Base-by-base conservation (phyloP, 208 protist genomes). In the Crithidia sp. region DNA sequence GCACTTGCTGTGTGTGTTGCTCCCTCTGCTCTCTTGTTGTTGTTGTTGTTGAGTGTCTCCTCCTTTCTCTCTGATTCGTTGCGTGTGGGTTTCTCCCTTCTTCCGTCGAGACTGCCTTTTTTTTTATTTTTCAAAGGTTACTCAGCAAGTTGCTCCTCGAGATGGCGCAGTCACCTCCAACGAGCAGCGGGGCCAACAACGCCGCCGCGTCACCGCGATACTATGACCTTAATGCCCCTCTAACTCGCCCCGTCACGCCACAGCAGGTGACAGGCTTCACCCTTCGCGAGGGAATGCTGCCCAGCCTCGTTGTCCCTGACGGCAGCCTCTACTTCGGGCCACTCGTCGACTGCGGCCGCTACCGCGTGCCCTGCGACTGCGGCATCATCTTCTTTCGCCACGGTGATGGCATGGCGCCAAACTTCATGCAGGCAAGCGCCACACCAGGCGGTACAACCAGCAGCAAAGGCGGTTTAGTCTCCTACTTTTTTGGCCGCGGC, bases 271-370 rank as follows among this genome's bases (percentile, higher is more conserved):
- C 67, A 8, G 59, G 77, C 3, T 95, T 95, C 58, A 83, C 77
- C 7, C 82, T 83, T 37, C 71, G 69, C 28, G 77, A 79, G 47
- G 69, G 62, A 7, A 67, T 66, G 58, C 49, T 41, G 52, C 79
- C 88, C 4, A 63, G 71, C 13, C 80, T 88, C 41, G 47, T 86
- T 13, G 82, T 87, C 43, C 60, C 79, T 0, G 86, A 94, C 58
- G 86, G 89, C 49, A 91, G 84, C 37, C 54, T 88, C 17, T 96
- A 96, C 76, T 96, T 89, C 69, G 92, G 92, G 19, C 83, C 89
- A 40, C 39, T 93, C 9, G 67, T 81, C 16, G 76, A 88, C 28
- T 77, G 90, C 17, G 61, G 76, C 14, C 47, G 77, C 17, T 80
- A 84, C 43, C 71, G 85, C 41, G 50, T 87, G 19, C 91, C 91